Base-by-base conservation (phyloP, 1,284 basidiomycete genomes). In the Tylopilus sp. region DNA sequence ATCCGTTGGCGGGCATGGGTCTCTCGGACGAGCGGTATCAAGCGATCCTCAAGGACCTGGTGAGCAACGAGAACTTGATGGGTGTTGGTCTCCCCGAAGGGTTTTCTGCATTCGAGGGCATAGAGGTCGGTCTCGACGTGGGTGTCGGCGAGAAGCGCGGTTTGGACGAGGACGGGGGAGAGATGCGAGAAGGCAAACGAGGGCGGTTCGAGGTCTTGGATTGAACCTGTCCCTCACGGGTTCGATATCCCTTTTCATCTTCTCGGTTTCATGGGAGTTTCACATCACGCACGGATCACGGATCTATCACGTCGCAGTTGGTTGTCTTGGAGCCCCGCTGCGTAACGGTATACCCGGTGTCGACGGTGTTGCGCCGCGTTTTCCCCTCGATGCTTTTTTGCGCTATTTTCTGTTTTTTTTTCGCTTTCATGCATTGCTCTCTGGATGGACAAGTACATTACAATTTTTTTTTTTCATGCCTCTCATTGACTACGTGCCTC, bases 21-120 rank as follows among this genome's bases (percentile, higher is more conserved):
- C 76, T 90, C 32, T 82, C 84, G 19, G 86, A 90, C 61, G 87
- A 90, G 66, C 85, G 88, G 69, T 90, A 90, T 68, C 79, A 77
- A 47, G 69, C 78, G 60, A 88, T 90, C 52, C 65, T 90, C 59
- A 82, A 83, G 65, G 81, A 81, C 50, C 74, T 88, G 49, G 81
- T 87, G 29, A 79, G 73, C 63, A 81, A 78, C 33, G 84, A 86
- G 61, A 74, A 74, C 7, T 78, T 86, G 62, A 64, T 69, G 59
- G 73, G 71, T 35, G 62, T 75, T 31, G 65, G 71, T 25, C 60
- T 71, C 19, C 54, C 68, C 13, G 68, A 73, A 51, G 69, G 57
- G 3, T 67, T 70, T 33, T 7, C 44, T 20, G 26, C 52, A 2
- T 71, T 71, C 13, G 62, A 65, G 54, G 58, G 61, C 15, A 59